Percentiles rank a stretch among this genome's conserved stretches.
Conservation (phyloP, 2,329 filamentous ascomycete species). For the Colletotrichum sp. region DNA sequence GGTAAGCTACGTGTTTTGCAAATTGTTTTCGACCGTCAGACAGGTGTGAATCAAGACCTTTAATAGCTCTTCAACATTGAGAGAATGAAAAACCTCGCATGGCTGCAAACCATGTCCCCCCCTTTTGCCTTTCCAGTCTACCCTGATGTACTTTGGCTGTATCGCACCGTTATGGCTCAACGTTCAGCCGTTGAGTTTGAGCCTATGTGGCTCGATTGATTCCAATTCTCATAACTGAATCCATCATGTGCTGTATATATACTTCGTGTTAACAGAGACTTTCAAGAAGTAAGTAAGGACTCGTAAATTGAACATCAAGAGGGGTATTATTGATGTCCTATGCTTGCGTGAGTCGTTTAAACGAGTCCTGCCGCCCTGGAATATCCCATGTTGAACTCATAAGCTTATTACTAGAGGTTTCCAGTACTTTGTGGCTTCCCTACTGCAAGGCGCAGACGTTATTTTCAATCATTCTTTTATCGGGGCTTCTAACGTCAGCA, state of each 20-base stretch:
- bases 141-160: fast-evolving
- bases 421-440: not conserved
- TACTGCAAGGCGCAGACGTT: not conserved
- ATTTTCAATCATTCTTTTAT: not conserved
- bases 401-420: no score
- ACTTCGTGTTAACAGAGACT: no score
- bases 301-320: no score
- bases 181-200: not conserved
- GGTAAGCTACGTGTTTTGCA: not conserved
- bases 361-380: no score
- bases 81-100: fast-evolving
- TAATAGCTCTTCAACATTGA: fast-evolving
- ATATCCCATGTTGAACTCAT: fast-evolving
- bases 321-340: fast-evolving
- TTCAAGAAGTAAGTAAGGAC: no score
- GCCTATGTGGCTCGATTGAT: not conserved
- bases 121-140: not conserved
- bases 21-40: not conserved
- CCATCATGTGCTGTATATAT: no score
- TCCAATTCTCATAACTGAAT: not conserved
- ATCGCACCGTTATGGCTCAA: not conserved
- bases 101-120: not conserved
- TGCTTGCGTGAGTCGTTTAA: no score
- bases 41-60: fast-evolving
- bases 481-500: no score